Conservation (phyloP, 352 stramenopile genomes). For the Phytophthora cajani region DNA sequence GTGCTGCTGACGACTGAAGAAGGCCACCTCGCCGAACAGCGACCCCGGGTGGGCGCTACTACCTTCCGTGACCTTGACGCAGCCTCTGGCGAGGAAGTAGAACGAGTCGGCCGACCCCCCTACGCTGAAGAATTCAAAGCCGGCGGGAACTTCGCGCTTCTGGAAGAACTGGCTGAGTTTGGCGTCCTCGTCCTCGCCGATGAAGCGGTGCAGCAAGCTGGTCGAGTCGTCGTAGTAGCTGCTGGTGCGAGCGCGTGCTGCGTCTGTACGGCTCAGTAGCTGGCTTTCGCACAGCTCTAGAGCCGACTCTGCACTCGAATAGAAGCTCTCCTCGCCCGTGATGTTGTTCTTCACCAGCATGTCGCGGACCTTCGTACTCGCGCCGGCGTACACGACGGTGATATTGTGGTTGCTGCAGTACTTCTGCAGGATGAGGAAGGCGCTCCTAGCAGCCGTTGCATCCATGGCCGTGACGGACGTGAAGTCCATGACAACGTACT, state of each 20-base stretch:
- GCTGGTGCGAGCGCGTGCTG: background rate
- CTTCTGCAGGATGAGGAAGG: constrained; percentile 83
- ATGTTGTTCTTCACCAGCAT: constrained; percentile 76
- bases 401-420: constrained; percentile 73
- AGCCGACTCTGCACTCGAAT: constrained; percentile 63
- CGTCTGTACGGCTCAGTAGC: constrained; percentile 30
- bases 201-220: constrained; percentile 65
- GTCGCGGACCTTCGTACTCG: constrained; percentile 31
- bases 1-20: constrained; percentile 67
- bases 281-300: constrained; percentile 77
- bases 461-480: constrained; percentile 84
- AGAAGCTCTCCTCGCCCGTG: constrained; percentile 51
- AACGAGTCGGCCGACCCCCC: constrained; percentile 54
- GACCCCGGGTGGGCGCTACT: constrained; percentile 41
- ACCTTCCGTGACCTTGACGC: constrained; percentile 55
- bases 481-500: constrained; percentile 90
- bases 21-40: constrained; percentile 84
- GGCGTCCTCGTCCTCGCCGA: constrained; percentile 61
- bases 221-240: constrained; percentile 42
- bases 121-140: constrained; percentile 69
- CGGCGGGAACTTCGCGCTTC: constrained; percentile 45
- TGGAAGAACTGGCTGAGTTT: constrained; percentile 47
- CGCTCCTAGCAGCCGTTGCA: constrained; percentile 73
- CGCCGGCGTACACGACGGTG: constrained; percentile 65
- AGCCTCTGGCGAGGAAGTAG: constrained; percentile 68